A percentile compares a stretch with the other conserved stretches of the same genome.
Evolutionary conservation across 2,329 filamentous ascomycete genomes (phyloP).

Genomic region (Drechslerella coelobrocha): DNA sequence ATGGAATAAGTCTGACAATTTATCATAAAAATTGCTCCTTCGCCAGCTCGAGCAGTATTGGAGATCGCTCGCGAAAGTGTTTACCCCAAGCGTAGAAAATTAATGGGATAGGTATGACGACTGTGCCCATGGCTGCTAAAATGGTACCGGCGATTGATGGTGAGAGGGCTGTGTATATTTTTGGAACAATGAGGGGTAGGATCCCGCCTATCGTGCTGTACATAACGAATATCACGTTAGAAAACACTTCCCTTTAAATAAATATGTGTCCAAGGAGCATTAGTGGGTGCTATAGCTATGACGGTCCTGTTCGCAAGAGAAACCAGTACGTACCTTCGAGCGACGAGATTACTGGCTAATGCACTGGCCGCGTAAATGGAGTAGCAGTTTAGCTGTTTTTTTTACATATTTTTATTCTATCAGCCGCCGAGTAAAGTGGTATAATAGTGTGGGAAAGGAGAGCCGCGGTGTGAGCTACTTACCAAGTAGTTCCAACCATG

Average conservation of each 20-base stretch:
- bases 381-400: constrained; percentile 64
- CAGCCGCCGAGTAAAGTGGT: not conserved
- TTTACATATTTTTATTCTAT: not conserved
- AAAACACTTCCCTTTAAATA: too few relatives aligned
- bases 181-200: constrained; percentile 75
- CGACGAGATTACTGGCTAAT: constrained; percentile 78
- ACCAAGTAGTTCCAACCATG: constrained; percentile 82
- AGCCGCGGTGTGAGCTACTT: not conserved
- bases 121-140: constrained; percentile 73
- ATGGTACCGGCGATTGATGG: constrained; percentile 58
- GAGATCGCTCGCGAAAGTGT: constrained; percentile 64
- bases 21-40: constrained; percentile 53
- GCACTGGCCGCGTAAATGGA: constrained; percentile 82
- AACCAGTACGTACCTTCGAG: constrained; percentile 60
- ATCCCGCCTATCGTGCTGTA: constrained; percentile 74
- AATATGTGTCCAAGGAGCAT: too few relatives aligned
- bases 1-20: too few relatives aligned
- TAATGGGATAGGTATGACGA: constrained; percentile 78
- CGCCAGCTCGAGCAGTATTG: constrained; percentile 58
- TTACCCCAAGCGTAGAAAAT: constrained; percentile 73
- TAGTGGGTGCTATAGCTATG: too few relatives aligned
- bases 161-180: constrained; percentile 73
- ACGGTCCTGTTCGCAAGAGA: not conserved
- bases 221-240: not conserved
- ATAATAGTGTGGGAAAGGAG: not conserved